These are phyloP conservation scores for Fusarium nematophilum DNA, from an alignment of 2,329 filamentous ascomycete species.

Conservation along the genomic window DNA sequence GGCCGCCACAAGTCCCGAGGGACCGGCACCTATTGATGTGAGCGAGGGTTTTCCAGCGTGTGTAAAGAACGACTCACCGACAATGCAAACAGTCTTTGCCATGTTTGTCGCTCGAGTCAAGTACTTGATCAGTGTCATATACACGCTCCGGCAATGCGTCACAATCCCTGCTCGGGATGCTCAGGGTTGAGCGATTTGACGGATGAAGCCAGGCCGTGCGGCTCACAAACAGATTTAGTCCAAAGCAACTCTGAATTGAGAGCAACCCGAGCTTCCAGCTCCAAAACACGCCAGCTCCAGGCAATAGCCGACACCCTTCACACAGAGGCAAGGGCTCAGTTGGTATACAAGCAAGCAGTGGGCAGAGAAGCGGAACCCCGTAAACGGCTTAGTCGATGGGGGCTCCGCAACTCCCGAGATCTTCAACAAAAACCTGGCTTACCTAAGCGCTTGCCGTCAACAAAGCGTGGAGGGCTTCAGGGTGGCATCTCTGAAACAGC, in stretches of 20 bases:
- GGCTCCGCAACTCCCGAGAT: constrained; percentile 35
- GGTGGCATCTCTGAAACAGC: not conserved
- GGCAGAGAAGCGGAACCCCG: constrained; percentile 8
- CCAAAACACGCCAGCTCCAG: not conserved
- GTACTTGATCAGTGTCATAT: constrained; percentile 36
- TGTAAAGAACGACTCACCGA: constrained; percentile 46
- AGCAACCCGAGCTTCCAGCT: not conserved
- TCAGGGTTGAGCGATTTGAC: constrained; percentile 41
- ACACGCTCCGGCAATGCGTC: not conserved
- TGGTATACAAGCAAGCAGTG: constrained; percentile 16
- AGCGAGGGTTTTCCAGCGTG: not conserved
- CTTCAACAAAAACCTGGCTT: constrained; percentile 9
- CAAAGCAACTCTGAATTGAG: not conserved
- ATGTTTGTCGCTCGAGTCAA: constrained; percentile 40
- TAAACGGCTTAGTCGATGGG: constrained; percentile 33
- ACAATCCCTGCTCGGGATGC: constrained; percentile 7
- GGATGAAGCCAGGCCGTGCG: not conserved
- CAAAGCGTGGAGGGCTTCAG: not conserved
- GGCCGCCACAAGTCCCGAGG: constrained; percentile 75
- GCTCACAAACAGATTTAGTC: not conserved
- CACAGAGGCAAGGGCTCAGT: not conserved
- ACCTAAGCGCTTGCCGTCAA: constrained; percentile 31
- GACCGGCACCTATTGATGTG: constrained; percentile 68
- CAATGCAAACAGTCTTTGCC: constrained; percentile 55
- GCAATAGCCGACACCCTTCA: not conserved